These are phyloP conservation scores for Rhodosporidiobolus sp. DNA, from an alignment of 768 basidiomycete species.

Conservation along the genomic window DNA sequence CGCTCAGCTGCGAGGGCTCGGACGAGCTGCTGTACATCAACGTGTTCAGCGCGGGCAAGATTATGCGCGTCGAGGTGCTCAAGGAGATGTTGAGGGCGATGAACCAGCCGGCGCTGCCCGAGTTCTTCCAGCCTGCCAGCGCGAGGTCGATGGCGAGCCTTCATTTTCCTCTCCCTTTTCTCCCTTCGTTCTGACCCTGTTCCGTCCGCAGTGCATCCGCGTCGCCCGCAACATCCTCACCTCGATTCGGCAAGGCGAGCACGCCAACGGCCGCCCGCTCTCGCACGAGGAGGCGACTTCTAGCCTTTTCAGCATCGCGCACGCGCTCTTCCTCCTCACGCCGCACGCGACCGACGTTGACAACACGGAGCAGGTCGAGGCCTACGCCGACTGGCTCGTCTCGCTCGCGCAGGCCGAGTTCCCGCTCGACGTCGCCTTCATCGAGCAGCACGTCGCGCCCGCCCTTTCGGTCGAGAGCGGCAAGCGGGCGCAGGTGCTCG, in stretches of 20 bases:
- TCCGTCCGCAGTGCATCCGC: slow-evolving; percentile 22
- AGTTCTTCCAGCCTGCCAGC: slow-evolving; percentile 10
- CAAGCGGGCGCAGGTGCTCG: background rate
- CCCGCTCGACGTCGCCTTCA: slow-evolving; percentile 12
- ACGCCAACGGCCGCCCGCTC: background rate
- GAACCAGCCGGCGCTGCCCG: background rate
- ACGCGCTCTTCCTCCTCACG: slow-evolving; percentile 22
- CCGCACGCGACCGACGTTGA: background rate
- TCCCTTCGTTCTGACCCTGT: background rate
- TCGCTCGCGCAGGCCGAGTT: slow-evolving; percentile 32
- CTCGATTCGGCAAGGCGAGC: slow-evolving; percentile 26
- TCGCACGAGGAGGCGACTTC: slow-evolving; percentile 6
- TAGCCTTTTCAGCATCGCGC: slow-evolving; percentile 18
- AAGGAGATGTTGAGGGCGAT: slow-evolving; percentile 1
- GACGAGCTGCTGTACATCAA: slow-evolving; percentile 30
- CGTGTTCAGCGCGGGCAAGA: background rate
- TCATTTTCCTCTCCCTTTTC: too few species aligned
- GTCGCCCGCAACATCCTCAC: slow-evolving; percentile 37
- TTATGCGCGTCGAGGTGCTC: background rate
- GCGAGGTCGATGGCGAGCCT: slow-evolving; percentile 25
- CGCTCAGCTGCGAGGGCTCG: background rate
- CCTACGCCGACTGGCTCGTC: slow-evolving; percentile 27
- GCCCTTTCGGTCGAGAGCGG: too few species aligned
- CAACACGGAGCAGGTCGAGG: background rate
- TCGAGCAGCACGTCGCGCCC: background rate